Evolutionary conservation across 1,284 basidiomycete species (phyloP).

Genomic region (Omphalotus olearius): DNA sequence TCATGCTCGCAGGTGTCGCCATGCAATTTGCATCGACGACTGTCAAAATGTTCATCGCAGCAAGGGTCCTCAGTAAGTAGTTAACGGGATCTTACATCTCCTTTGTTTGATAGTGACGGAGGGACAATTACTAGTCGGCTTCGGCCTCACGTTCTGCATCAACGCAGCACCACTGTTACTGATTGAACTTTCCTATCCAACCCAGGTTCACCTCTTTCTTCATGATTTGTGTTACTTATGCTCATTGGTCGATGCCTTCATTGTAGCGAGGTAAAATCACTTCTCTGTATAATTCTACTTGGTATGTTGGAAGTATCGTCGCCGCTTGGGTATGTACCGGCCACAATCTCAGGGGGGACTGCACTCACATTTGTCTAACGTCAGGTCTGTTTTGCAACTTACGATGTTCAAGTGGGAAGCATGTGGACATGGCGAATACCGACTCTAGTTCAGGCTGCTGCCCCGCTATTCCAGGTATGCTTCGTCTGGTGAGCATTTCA

Average conservation of each 20-base stretch:
- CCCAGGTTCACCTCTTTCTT: constrained; percentile 40
- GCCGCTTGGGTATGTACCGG: constrained; percentile 44
- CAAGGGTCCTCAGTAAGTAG: constrained; percentile 50
- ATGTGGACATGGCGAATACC: constrained; percentile 69
- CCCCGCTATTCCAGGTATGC: constrained; percentile 55
- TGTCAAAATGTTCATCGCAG: constrained; percentile 52
- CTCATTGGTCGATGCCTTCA: constrained; percentile 3
- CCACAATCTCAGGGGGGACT: not conserved
- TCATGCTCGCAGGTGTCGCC: constrained; percentile 59
- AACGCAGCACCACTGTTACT: constrained; percentile 64
- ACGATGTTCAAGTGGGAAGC: constrained; percentile 38
- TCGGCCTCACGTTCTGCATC: constrained; percentile 58
- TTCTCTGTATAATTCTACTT: constrained; percentile 57
- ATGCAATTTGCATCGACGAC: constrained; percentile 46
- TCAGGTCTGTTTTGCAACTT: constrained; percentile 53
- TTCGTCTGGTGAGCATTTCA: constrained; percentile 39
- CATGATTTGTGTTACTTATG: not conserved
- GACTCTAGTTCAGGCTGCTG: constrained; percentile 61
- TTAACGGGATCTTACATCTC: not conserved
- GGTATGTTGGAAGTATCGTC: constrained; percentile 62
- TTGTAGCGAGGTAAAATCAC: constrained; percentile 54
- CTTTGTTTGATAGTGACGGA: no score
- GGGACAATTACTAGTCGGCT: constrained; percentile 42
- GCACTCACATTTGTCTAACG: not conserved
- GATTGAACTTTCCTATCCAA: constrained; percentile 70